A percentile compares a stretch with the other conserved stretches of the same genome.
Evolutionary conservation across 306 rosid species (phyloP).

Genomic region (Biancaea sappan): DNA sequence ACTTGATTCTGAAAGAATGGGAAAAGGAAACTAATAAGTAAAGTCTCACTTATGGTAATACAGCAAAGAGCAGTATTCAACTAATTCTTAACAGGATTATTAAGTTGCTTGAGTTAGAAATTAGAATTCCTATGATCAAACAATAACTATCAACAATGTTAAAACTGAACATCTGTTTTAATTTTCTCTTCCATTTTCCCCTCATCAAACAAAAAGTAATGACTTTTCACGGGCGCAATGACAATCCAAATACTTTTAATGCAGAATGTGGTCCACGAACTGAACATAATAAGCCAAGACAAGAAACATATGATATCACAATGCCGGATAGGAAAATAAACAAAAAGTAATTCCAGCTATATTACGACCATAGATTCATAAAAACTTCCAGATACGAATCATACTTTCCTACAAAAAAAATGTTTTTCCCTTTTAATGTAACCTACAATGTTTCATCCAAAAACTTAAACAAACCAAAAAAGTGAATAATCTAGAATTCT

Average conservation of each 20-base stretch:
- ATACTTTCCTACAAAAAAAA: background rate
- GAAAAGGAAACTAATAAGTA: background rate
- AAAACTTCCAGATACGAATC: background rate
- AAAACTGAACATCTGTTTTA: background rate
- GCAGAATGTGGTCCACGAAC: constrained; percentile 41
- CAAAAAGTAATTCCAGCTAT: background rate
- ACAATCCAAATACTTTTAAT: constrained; percentile 17
- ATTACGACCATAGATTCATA: background rate
- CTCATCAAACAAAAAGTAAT: background rate
- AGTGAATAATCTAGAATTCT: background rate
- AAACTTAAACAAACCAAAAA: background rate
- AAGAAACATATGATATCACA: background rate
- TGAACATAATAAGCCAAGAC: constrained; percentile 3
- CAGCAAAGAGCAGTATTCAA: constrained; percentile 9
- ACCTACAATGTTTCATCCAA: constrained; percentile 39
- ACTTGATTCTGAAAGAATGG: background rate
- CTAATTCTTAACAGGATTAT: background rate
- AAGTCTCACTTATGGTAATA: background rate
- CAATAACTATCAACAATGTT: constrained; percentile 8
- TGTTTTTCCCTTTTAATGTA: constrained; percentile 17
- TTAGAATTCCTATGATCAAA: background rate
- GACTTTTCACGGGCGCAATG: background rate
- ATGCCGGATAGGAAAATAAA: constrained; percentile 6
- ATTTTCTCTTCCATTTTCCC: background rate
- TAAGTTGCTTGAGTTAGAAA: constrained; percentile 17